A percentile compares a stretch with the other conserved stretches of the same genome.
Evolutionary conservation across 2,329 filamentous ascomycete genomes (phyloP).

Genomic region (Pseudogymnoascus sp.): DNA sequence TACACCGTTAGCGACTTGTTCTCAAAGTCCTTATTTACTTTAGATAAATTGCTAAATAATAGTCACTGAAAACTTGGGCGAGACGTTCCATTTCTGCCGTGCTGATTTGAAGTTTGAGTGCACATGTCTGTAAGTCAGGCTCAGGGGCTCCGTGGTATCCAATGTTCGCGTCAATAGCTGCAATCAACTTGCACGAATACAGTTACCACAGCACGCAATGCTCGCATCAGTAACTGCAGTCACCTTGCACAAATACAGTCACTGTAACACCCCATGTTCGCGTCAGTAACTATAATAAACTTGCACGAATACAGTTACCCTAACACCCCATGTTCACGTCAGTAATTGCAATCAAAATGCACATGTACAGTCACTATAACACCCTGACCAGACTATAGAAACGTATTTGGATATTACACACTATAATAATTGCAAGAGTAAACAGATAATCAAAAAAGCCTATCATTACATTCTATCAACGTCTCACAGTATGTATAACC

Average conservation of each 20-base stretch:
- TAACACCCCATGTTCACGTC: neutral
- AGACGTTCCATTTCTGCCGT: neutral
- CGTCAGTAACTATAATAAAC: neutral
- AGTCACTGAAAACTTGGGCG: neutral
- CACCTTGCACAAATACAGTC: neutral
- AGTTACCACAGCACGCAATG: neutral
- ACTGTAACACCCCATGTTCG: neutral
- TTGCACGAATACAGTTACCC: neutral
- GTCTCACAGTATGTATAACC: neutral
- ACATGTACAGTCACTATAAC: neutral
- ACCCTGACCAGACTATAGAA: neutral
- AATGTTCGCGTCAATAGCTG: neutral
- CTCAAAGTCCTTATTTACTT: neutral
- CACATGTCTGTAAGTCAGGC: neutral
- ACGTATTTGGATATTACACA: neutral
- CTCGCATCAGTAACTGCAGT: neutral
- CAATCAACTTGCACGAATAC: neutral
- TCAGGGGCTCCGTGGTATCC: neutral
- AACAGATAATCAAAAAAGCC: neutral
- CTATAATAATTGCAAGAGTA: neutral
- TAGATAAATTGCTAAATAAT: neutral
- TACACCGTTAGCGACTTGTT: neutral
- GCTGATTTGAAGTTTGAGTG: neutral
- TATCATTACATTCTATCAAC: constrained; percentile 8
- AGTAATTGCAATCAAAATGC: neutral